Percentiles rank a stretch among this genome's conserved stretches.
phyloP scores from a whole-genome alignment of 1,284 basidiomycete species.

The Marasmius fiardii region DNA sequence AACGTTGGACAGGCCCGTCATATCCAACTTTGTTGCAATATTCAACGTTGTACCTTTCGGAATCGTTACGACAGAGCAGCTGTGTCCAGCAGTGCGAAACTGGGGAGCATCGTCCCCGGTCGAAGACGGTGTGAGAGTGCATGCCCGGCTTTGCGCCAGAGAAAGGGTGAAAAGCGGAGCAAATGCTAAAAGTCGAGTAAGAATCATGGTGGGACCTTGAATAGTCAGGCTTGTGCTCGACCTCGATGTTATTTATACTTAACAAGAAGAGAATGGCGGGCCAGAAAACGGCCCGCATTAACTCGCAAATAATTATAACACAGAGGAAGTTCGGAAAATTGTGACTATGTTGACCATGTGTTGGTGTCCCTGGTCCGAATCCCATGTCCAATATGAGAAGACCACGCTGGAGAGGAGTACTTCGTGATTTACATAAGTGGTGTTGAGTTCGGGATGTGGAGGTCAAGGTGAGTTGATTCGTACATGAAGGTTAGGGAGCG shows the following conservation, averaged over 20 bases:
- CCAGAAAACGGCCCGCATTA: too few species aligned
- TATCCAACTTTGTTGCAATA: slow-evolving; percentile 48
- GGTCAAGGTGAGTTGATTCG: too few species aligned
- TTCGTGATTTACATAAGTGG: too few species aligned
- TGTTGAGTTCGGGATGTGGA: too few species aligned
- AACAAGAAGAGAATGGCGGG: neutral
- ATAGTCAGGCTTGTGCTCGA: neutral
- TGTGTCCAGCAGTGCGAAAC: slow-evolving; percentile 41
- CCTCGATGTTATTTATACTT: neutral
- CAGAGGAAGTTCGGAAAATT: too few species aligned
- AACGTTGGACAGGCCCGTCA: slow-evolving; percentile 48
- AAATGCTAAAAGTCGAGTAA: neutral
- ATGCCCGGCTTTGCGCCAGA: slow-evolving; percentile 19
- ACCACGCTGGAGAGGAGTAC: too few species aligned
- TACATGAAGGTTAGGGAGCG: too few species aligned
- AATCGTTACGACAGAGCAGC: slow-evolving; percentile 42
- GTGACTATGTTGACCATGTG: too few species aligned
- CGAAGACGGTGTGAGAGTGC: slow-evolving; percentile 24
- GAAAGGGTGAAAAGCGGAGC: neutral
- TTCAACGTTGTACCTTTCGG: slow-evolving; percentile 47
- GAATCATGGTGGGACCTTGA: neutral
- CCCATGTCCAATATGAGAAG: too few species aligned
- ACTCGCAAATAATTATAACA: too few species aligned
- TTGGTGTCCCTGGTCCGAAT: too few species aligned
- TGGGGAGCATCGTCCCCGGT: slow-evolving; percentile 53